Conservation (phyloP, 306 rosid genomes). For the Hylodesmum podocarpum region DNA sequence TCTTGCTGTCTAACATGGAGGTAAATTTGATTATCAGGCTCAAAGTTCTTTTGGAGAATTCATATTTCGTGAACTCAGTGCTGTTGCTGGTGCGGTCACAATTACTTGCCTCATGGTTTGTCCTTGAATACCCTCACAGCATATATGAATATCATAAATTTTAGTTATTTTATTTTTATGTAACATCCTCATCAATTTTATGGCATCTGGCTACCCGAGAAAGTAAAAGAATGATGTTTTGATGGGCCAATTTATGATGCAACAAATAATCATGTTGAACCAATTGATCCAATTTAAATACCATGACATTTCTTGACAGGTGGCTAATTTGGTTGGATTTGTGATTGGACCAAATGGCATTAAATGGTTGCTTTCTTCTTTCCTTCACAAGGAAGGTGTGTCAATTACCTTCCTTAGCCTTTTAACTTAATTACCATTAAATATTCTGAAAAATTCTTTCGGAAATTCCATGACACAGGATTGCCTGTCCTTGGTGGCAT, state of each 20-base stretch:
- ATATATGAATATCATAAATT: slow-evolving; percentile 1
- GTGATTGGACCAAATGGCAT: slow-evolving; percentile 83
- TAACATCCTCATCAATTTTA: background rate
- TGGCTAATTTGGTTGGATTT: slow-evolving; percentile 92
- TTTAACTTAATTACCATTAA: background rate
- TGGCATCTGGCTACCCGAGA: no score
- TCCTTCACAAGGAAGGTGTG: slow-evolving; percentile 71
- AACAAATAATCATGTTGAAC: no score
- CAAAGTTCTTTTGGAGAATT: slow-evolving; percentile 54
- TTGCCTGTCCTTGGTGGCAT: slow-evolving; percentile 74
- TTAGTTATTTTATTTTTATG: background rate
- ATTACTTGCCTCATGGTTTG: slow-evolving; percentile 92
- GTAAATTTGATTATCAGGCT: slow-evolving; percentile 47
- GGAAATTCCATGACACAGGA: slow-evolving; percentile 51
- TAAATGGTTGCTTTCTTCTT: slow-evolving; percentile 72
- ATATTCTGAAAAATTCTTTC: background rate
- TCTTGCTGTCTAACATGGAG: slow-evolving; percentile 23
- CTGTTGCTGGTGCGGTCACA: slow-evolving; percentile 86
- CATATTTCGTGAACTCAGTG: slow-evolving; percentile 75
- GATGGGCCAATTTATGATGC: no score
- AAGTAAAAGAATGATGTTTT: no score
- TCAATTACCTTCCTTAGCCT: slow-evolving; percentile 10
- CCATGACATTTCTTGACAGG: slow-evolving; percentile 48
- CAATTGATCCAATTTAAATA: background rate
- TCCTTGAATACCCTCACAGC: slow-evolving; percentile 2